A percentile compares a stretch with the other conserved stretches of the same genome.
Evolutionary conservation across 2,329 filamentous ascomycete species (phyloP).

Genomic region (Tolypocladium nubicola): DNA sequence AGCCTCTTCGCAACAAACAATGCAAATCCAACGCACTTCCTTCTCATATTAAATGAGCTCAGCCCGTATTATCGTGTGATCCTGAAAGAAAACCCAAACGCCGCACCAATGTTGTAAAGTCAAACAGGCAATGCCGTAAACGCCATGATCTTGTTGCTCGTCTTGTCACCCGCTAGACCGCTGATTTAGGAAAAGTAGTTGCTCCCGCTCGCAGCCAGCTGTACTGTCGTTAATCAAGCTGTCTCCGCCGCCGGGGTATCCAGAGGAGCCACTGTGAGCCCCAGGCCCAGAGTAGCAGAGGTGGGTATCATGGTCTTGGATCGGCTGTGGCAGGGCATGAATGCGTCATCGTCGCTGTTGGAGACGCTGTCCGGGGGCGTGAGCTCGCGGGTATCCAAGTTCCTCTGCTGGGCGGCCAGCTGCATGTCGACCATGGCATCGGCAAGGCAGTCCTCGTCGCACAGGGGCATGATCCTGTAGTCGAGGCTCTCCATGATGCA

Average conservation of each 20-base stretch:
- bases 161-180: not conserved
- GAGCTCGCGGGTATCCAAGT: slow-evolving; percentile 14
- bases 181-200: not conserved
- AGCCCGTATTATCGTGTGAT: not conserved
- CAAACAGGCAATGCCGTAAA: not conserved
- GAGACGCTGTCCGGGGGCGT: slow-evolving; percentile 18
- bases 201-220: not conserved
- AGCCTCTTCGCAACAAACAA: slow-evolving; percentile 1
- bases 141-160: not conserved
- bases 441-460: slow-evolving; percentile 42
- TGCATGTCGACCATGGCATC: slow-evolving; percentile 55
- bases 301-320: slow-evolving; percentile 21
- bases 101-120: slow-evolving; percentile 5
- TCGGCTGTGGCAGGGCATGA: slow-evolving; percentile 20
- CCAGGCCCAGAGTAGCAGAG: slow-evolving; percentile 11
- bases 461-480: slow-evolving; percentile 53
- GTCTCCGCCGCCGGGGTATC: slow-evolving; percentile 11
- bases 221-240: slow-evolving; percentile 8
- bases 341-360: slow-evolving; percentile 15
- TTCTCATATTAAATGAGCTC: not conserved
- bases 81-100: slow-evolving; percentile 2
- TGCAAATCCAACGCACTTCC: not conserved
- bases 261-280: slow-evolving; percentile 14
- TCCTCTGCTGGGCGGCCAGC: slow-evolving; percentile 34
- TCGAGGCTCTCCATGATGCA: slow-evolving; percentile 53